Conservation (phyloP, 169 alveolate genomes). For the Plasmodium relictum region DNA sequence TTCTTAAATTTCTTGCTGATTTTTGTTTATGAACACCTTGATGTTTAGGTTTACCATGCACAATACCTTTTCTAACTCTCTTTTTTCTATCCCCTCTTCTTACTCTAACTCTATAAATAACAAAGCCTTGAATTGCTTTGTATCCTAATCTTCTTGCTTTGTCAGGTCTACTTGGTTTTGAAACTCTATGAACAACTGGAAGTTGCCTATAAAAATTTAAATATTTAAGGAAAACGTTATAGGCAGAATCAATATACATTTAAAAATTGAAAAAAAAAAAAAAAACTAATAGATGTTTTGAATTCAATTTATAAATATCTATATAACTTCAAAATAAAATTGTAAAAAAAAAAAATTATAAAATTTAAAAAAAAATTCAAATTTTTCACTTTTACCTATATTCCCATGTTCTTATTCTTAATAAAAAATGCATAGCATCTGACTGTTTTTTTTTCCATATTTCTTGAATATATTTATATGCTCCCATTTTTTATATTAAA, state of each 20-base stretch:
- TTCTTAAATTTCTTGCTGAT: slow-evolving; percentile 96
- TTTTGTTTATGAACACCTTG: slow-evolving; percentile 98
- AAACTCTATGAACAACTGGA: slow-evolving; percentile 97
- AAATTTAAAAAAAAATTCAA: not conserved
- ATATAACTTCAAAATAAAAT: not conserved
- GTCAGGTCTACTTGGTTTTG: slow-evolving; percentile 97
- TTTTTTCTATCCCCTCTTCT: slow-evolving; percentile 99
- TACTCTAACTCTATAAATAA: slow-evolving; percentile 98
- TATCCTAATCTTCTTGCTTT: slow-evolving; percentile 98
- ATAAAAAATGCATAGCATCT: slow-evolving; percentile 98
- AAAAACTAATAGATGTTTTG: not conserved
- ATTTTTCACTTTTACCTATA: slow-evolving; percentile 85
- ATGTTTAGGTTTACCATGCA: slow-evolving; percentile 99
- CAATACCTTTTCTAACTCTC: slow-evolving; percentile 98
- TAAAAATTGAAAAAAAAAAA: not conserved
- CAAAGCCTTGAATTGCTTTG: slow-evolving; percentile 99
- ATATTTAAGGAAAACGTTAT: no score
- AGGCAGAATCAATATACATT: no score
- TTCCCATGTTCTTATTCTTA: slow-evolving; percentile 99
- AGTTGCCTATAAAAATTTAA: slow-evolving; percentile 94
- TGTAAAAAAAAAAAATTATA: not conserved
- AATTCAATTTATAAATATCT: slow-evolving; percentile 8
- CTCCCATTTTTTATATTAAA: slow-evolving; percentile 97
- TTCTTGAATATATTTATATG: slow-evolving; percentile 94
- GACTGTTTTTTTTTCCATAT: slow-evolving; percentile 99